Percentiles rank a stretch among this genome's conserved stretches.
phyloP scores from a whole-genome alignment of 106 monocot genomes.

The Posidonia australis region DNA sequence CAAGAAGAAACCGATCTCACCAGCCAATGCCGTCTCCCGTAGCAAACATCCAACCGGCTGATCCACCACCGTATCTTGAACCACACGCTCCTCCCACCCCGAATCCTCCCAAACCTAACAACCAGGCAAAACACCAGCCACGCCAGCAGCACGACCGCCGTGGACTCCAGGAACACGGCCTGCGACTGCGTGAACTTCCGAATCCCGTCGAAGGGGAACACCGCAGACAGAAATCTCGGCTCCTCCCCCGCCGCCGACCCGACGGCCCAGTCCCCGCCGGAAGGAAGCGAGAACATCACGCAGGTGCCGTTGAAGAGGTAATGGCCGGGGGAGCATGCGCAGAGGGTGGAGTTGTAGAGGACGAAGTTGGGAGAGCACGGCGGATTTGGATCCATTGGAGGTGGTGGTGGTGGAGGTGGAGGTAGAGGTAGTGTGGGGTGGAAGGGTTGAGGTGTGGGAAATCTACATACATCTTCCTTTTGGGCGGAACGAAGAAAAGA shows the following conservation, averaged over 20 bases:
- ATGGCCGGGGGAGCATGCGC: conserved; percentile 51
- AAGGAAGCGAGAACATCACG: conserved; percentile 13
- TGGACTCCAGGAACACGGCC: conserved; percentile 49
- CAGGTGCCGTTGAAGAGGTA: conserved; percentile 23
- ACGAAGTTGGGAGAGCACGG: conserved; percentile 41
- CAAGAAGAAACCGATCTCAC: conserved; percentile 21
- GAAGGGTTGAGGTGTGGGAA: no score
- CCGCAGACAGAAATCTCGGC: conserved; percentile 35
- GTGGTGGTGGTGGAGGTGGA: background rate
- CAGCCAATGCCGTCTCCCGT: conserved; percentile 55
- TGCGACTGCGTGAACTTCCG: conserved; percentile 52
- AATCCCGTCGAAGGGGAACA: conserved; percentile 57
- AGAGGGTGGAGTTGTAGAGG: conserved; percentile 45
- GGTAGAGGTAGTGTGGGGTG: background rate
- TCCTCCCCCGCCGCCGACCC: conserved; percentile 19
- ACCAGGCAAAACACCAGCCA: conserved; percentile 64
- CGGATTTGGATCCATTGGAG: background rate
- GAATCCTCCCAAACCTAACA: conserved; percentile 31
- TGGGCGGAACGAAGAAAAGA: no score
- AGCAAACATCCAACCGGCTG: conserved; percentile 56
- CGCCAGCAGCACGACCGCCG: conserved; percentile 31
- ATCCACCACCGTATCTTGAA: conserved; percentile 66
- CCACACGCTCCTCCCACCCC: conserved; percentile 34
- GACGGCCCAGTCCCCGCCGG: conserved; percentile 15
- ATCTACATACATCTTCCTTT: no score